Evolutionary conservation across 1,139 yeast genomes (phyloP).

Genomic region (Yamadazyma atmosphaerica): DNA sequence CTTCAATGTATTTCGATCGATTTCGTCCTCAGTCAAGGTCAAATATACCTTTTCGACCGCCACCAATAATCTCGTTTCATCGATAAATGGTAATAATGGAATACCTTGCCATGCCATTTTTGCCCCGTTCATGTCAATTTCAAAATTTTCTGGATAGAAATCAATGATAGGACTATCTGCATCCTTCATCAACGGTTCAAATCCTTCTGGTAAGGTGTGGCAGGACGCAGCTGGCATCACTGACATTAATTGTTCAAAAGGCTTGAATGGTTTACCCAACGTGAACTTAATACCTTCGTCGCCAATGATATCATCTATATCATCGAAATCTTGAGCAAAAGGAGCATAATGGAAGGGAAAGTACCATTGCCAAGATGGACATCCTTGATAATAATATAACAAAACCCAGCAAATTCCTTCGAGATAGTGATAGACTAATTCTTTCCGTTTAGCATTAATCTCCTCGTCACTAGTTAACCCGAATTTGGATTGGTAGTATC

Average conservation of each 20-base stretch:
- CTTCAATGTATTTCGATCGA: constrained; percentile 65
- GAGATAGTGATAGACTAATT: constrained; percentile 71
- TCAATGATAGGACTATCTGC: constrained; percentile 83
- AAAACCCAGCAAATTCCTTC: constrained; percentile 97
- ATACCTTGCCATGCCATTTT: constrained; percentile 96
- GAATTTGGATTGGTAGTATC: constrained; percentile 82
- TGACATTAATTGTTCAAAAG: constrained; percentile 96
- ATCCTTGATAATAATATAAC: constrained; percentile 92
- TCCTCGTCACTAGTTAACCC: constrained; percentile 57
- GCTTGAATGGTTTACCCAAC: constrained; percentile 79
- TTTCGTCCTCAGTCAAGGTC: constrained; percentile 66
- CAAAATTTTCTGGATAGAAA: constrained; percentile 86
- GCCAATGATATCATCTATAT: constrained; percentile 45
- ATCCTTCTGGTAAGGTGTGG: constrained; percentile 83
- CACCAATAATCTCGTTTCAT: constrained; percentile 67
- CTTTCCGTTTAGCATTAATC: constrained; percentile 52
- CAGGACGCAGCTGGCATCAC: constrained; percentile 96
- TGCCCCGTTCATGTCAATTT: constrained; percentile 93
- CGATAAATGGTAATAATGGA: constrained; percentile 87
- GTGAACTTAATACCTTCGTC: constrained; percentile 63
- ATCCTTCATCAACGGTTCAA: constrained; percentile 80
- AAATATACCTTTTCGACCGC: constrained; percentile 69
- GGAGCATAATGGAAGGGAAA: constrained; percentile 98
- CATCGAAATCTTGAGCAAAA: constrained; percentile 82
- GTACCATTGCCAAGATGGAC: constrained; percentile 99